A percentile compares a stretch with the other conserved stretches of the same genome.
Conservation (phyloP, 176 grass and related monocot genomes). For the Saccharum spontaneum region DNA sequence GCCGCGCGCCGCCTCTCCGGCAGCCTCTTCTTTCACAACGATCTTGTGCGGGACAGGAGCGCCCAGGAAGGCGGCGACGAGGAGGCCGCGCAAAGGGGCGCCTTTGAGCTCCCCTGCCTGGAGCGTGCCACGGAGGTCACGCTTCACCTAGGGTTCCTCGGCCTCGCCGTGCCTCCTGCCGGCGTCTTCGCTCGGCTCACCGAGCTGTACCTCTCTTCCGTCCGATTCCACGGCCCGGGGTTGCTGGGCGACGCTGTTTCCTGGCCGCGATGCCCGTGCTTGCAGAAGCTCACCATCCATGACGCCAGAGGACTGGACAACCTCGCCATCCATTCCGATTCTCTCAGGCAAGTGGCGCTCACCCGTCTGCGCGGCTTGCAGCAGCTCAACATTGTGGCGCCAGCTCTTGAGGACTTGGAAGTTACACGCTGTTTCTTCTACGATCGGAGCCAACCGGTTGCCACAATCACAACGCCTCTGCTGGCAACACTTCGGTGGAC, state of each 20-base stretch:
- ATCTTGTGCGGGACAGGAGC: not conserved
- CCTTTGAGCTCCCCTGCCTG: slow-evolving; percentile 23
- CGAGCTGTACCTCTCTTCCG: not conserved
- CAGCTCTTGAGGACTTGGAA: not conserved
- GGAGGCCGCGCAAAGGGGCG: not conserved
- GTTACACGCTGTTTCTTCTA: fast-evolving
- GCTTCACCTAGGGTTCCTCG: not conserved
- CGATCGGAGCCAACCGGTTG: not conserved
- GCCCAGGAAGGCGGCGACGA: not conserved
- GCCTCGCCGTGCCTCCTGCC: not conserved
- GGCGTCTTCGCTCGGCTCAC: slow-evolving; percentile 15
- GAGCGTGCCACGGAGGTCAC: not conserved
- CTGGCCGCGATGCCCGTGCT: not conserved
- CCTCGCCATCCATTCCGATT: not conserved
- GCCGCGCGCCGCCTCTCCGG: slow-evolving; percentile 26
- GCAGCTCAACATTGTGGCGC: not conserved
- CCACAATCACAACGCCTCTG: slow-evolving; percentile 2
- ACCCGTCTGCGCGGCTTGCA: fast-evolving
- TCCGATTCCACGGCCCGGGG: not conserved
- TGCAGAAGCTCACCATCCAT: not conserved
- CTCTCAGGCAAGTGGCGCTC: not conserved
- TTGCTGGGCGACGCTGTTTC: slow-evolving; percentile 3
- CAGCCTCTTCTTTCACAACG: not conserved
- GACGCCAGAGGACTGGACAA: not conserved
- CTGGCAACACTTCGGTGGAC: not conserved